Conservation (phyloP, 73 alveolate species). For the Uronychia binucleata region DNA sequence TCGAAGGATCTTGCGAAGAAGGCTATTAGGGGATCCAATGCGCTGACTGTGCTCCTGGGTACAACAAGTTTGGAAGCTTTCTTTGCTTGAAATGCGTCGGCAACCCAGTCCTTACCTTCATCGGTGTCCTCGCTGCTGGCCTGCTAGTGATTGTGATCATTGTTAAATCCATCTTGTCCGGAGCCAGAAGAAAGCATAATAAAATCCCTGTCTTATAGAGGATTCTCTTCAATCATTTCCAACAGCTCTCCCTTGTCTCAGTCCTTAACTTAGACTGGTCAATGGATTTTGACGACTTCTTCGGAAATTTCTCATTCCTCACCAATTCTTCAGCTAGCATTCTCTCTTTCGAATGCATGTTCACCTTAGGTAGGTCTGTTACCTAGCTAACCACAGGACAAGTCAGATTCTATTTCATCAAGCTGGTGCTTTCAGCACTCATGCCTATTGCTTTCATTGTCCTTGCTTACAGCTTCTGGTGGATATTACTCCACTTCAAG, state of each 20-base stretch:
- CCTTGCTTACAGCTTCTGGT: background rate
- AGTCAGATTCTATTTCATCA: background rate
- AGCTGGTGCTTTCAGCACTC: background rate
- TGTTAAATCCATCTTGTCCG: slow-evolving; percentile 41
- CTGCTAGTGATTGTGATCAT: slow-evolving; percentile 19
- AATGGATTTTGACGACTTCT: too few species aligned
- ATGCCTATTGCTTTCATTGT: background rate
- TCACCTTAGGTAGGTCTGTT: background rate
- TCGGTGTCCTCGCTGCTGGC: background rate
- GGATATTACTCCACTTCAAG: background rate
- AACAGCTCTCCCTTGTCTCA: too few species aligned
- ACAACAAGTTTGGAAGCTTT: slow-evolving; percentile 29
- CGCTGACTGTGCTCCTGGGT: slow-evolving; percentile 42
- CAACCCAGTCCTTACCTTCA: slow-evolving; percentile 4
- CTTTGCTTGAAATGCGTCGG: slow-evolving; percentile 54
- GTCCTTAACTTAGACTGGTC: too few species aligned
- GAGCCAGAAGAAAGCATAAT: slow-evolving; percentile 48
- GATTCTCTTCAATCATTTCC: slow-evolving; percentile 60
- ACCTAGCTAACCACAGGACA: background rate
- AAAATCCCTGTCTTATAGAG: slow-evolving; percentile 49
- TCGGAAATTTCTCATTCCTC: too few species aligned
- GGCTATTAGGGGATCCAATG: slow-evolving; percentile 59
- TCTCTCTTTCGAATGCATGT: too few species aligned
- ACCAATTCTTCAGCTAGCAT: too few species aligned
- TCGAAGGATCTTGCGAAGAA: slow-evolving; percentile 20